Evolutionary conservation across 306 rosid species (phyloP).

Genomic region (Trifolium dubium): DNA sequence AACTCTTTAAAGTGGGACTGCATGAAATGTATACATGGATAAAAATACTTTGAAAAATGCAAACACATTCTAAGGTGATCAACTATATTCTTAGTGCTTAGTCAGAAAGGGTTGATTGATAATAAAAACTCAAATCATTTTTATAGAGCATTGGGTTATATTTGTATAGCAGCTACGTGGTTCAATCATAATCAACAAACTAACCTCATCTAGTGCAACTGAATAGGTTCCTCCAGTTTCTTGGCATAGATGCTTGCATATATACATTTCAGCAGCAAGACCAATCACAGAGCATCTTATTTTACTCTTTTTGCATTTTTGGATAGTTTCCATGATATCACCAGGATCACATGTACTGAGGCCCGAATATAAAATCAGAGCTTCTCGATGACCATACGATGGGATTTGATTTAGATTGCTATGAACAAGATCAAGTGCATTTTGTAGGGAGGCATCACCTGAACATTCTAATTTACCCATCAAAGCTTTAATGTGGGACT

Average conservation of each 20-base stretch:
- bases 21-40: conserved; percentile 37
- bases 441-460: conserved; percentile 92
- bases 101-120: conserved; percentile 7
- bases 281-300: conserved; percentile 97
- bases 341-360: conserved; percentile 98
- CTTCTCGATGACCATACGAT: conserved; percentile 92
- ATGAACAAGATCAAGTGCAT: conserved; percentile 86
- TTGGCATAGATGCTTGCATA: conserved; percentile 92
- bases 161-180: background rate
- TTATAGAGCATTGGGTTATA: conserved; percentile 13
- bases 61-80: conserved; percentile 7
- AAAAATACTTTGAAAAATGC: conserved; percentile 29
- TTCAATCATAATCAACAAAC: conserved; percentile 40
- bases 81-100: conserved; percentile 13
- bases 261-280: conserved; percentile 89
- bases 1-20: conserved; percentile 88
- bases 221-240: conserved; percentile 90
- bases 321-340: conserved; percentile 93
- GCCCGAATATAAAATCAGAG: conserved; percentile 80
- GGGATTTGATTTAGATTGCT: conserved; percentile 85
- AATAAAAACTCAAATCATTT: conserved; percentile 12
- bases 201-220: conserved; percentile 90
- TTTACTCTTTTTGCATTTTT: conserved; percentile 82
- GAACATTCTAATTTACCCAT: conserved; percentile 96
- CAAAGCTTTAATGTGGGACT: conserved; percentile 84